A percentile compares a stretch with the other conserved stretches of the same genome.
phyloP scores from a whole-genome alignment of 2,329 filamentous ascomycete genomes.

The Dryadomyces sulphureus region DNA sequence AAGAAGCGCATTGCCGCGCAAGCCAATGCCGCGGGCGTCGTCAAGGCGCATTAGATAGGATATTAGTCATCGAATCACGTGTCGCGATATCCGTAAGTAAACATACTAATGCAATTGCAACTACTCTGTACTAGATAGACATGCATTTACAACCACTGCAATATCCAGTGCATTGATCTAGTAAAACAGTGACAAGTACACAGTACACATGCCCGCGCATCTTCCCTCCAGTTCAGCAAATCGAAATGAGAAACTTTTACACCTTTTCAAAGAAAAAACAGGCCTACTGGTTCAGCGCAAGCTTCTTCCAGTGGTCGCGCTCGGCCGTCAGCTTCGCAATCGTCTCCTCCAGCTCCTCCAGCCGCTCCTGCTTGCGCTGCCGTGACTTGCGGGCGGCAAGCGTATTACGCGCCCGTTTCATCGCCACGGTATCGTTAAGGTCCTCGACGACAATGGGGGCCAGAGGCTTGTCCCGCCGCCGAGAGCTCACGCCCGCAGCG shows the following conservation, averaged over 20 bases:
- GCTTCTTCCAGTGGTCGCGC: constrained; percentile 49
- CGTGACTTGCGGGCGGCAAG: constrained; percentile 88
- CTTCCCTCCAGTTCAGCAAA: constrained; percentile 6
- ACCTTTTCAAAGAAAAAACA: constrained; percentile 5
- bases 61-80: not conserved
- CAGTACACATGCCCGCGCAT: not conserved
- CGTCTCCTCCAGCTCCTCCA: constrained; percentile 59
- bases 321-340: constrained; percentile 56
- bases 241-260: not conserved
- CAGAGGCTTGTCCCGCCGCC: constrained; percentile 67
- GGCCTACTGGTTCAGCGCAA: constrained; percentile 27
- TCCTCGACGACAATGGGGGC: constrained; percentile 67
- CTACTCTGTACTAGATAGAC: no score
- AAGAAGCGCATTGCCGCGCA: constrained; percentile 92
- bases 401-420: constrained; percentile 90
- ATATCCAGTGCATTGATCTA: no score
- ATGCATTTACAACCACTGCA: no score
- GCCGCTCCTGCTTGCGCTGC: constrained; percentile 64
- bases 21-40: constrained; percentile 77
- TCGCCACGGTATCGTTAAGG: constrained; percentile 55
- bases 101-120: no score
- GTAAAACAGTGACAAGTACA: not conserved
- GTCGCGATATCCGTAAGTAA: no score
- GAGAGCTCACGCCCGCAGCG: constrained; percentile 53
- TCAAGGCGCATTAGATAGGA: constrained; percentile 40